Percentiles rank a stretch among this genome's conserved stretches.
phyloP scores from a whole-genome alignment of 352 stramenopile species.

The Phytophthora hibernalis region DNA sequence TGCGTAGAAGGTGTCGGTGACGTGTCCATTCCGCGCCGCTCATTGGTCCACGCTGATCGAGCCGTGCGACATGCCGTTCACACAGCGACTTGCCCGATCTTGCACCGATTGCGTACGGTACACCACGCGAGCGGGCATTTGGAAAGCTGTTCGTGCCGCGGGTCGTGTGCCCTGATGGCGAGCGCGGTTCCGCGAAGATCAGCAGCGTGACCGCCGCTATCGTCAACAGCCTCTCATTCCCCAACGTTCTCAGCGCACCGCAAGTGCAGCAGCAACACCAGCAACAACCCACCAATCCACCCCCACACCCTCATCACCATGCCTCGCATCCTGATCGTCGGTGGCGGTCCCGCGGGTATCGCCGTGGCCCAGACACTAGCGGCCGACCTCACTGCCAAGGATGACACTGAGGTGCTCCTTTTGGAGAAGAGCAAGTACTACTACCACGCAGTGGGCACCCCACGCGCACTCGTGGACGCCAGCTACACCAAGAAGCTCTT shows the following conservation, averaged over 20 bases:
- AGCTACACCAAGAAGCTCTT: conserved; percentile 61
- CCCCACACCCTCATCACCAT: conserved; percentile 17
- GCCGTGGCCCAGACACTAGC: conserved; percentile 49
- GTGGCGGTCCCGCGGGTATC: conserved; percentile 57
- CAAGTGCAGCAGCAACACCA: conserved; percentile 9
- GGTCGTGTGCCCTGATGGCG: too few relatives aligned
- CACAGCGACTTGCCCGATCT: conserved; percentile 22
- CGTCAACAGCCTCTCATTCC: conserved; percentile 24
- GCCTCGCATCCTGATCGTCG: conserved; percentile 63
- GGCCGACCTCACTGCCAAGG: conserved; percentile 34
- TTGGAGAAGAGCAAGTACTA: conserved; percentile 67
- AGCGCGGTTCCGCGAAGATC: too few relatives aligned
- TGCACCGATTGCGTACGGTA: conserved; percentile 14
- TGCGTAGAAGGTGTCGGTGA: conserved; percentile 21
- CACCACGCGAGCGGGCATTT: too few relatives aligned
- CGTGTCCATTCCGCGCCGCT: background rate
- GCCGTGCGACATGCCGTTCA: conserved; percentile 4
- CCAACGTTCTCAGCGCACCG: conserved; percentile 17
- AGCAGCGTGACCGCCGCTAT: too few relatives aligned
- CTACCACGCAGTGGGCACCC: conserved; percentile 53
- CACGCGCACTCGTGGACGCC: conserved; percentile 55
- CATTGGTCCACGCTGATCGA: conserved; percentile 7
- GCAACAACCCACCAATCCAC: background rate
- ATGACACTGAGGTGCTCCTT: conserved; percentile 53
- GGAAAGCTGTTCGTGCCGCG: background rate